Evolutionary conservation across 1,284 basidiomycete genomes (phyloP), one percentile per base, ranked within the genome.

Genomic region (Leccinum angustisporum): DNA sequence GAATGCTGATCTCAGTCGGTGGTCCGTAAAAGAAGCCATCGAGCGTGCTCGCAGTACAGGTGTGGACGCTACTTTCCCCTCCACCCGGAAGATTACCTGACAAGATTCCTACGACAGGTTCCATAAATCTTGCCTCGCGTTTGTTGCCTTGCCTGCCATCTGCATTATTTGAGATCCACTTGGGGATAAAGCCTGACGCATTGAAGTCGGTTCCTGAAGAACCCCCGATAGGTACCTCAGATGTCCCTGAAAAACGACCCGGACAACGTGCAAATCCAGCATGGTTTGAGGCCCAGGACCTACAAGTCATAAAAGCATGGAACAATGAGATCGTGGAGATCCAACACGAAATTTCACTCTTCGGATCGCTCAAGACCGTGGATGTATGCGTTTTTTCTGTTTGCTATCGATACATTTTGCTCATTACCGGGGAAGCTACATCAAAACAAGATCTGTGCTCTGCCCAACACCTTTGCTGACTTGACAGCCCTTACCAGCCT

Each of bases 271-370:
- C 79, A 59, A 75, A 76, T 46, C 82, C 84, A 16, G 79, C 88
- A 1, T 92, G 91, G 90, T 92, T 86, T 67, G 90, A 92, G 69
- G 87, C 87, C 4, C 86, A 90, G 68, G 91, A 93, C 73, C 75
- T 93, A 21, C 81, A 83, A 51, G 78, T 89, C 1, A 73, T 93
- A 52, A 92, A 91, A 68, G 86, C 86, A 18, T 87, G 86, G 82
- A 89, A 85, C 66, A 93, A 93, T 67, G 86, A 88, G 33, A 92
- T 93, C 36, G 66, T 82, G 13, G 88, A 90, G 70, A 80, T 93
- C 34, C 91, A 92, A 67, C 86, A 86, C 27, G 91, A 93, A 70
- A 86, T 93, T 33, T 88, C 88, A 0, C 79, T 92, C 62, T 93
- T 93, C 70, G 91, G 91, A 3, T 90, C 88, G 3, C 77, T 93